phyloP scores from a whole-genome alignment of 2,329 filamentous ascomycete genomes.

The Alternaria postmessia region DNA sequence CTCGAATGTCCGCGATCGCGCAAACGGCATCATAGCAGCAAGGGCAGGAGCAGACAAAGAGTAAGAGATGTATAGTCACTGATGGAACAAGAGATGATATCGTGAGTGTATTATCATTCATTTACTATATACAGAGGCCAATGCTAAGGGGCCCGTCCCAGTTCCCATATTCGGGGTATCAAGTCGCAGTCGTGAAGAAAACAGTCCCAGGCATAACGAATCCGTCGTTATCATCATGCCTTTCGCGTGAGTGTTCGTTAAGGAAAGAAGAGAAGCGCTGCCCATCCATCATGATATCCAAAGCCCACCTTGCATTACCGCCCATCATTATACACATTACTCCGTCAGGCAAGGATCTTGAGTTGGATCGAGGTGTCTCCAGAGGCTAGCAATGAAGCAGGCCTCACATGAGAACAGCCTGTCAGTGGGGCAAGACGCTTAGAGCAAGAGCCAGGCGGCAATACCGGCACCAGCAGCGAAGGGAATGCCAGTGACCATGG shows the following conservation, averaged over 20 bases:
- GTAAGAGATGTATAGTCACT: neutral
- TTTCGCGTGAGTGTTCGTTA: slow-evolving; percentile 25
- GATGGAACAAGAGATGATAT: neutral
- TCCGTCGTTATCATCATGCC: slow-evolving; percentile 36
- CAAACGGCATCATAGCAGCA: neutral
- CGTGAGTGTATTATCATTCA: slow-evolving; percentile 32
- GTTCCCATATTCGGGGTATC: slow-evolving; percentile 41
- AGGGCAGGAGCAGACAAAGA: neutral
- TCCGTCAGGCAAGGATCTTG: slow-evolving; percentile 33
- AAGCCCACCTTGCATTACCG: slow-evolving; percentile 25
- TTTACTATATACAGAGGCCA: slow-evolving; percentile 36
- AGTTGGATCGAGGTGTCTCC: slow-evolving; percentile 11
- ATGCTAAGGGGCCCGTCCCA: slow-evolving; percentile 21
- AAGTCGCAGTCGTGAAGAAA: slow-evolving; percentile 37
- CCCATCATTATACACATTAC: slow-evolving; percentile 47
- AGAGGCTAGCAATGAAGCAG: too few relatives aligned
- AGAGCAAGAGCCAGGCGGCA: slow-evolving; percentile 50
- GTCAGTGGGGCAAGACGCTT: slow-evolving; percentile 38
- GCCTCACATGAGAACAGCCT: too few relatives aligned
- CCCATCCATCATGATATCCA: slow-evolving; percentile 33
- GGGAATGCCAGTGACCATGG: slow-evolving; percentile 48
- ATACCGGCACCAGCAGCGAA: slow-evolving; percentile 48
- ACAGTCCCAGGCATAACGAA: slow-evolving; percentile 28
- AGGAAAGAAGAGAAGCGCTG: slow-evolving; percentile 23
- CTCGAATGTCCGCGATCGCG: neutral